Evolutionary conservation across 2,329 filamentous ascomycete genomes (phyloP).

Genomic region (Cladophialophora carrionii): DNA sequence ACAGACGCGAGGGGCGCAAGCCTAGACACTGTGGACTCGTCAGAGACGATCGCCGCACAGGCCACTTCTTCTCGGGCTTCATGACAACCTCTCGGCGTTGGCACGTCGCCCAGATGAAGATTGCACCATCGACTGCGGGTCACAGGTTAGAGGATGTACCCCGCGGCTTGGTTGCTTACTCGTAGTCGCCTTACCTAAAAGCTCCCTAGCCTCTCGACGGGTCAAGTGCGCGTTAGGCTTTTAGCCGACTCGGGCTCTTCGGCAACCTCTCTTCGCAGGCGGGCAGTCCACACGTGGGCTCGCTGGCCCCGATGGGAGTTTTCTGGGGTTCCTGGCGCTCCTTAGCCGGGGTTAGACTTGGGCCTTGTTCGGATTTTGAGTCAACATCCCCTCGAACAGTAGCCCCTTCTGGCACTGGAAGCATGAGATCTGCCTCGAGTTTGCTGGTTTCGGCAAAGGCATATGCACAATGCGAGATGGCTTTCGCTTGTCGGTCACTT

Average conservation of each 20-base stretch:
- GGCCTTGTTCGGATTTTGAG: background rate
- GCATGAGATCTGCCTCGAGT: background rate
- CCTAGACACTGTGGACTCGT: background rate
- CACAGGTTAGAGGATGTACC: background rate
- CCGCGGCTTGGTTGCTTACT: background rate
- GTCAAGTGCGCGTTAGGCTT: background rate
- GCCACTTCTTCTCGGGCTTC: constrained; percentile 3
- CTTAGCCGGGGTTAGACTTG: background rate
- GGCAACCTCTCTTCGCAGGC: background rate
- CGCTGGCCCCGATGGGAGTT: background rate
- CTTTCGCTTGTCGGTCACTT: background rate
- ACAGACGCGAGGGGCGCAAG: background rate
- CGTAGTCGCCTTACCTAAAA: background rate
- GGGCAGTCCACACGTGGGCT: background rate
- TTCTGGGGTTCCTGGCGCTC: background rate
- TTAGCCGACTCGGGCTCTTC: background rate
- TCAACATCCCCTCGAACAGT: background rate
- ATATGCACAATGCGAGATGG: constrained; percentile 1
- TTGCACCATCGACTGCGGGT: background rate
- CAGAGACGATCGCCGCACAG: background rate
- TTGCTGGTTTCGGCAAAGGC: background rate
- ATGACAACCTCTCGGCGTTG: constrained; percentile 1
- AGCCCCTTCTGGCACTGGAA: background rate
- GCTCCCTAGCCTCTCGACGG: background rate
- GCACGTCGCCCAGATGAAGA: background rate